These are phyloP conservation scores for Stentor roeselii DNA, from an alignment of 73 alveolate genomes.

Conservation along the genomic window DNA sequence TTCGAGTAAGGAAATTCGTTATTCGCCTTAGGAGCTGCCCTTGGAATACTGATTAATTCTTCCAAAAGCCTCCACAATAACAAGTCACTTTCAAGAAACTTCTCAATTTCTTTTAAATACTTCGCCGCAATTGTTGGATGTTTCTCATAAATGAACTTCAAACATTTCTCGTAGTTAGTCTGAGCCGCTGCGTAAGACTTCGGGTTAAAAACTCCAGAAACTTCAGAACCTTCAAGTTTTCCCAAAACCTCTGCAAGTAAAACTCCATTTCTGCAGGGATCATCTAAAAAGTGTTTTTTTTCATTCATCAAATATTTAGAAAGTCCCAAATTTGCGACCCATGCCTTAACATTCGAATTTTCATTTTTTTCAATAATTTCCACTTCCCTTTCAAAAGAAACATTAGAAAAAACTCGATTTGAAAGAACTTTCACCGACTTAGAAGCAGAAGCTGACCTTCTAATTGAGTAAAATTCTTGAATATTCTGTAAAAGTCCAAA, in stretches of 20 bases:
- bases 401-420: not conserved
- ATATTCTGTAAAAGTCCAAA: conserved; percentile 65
- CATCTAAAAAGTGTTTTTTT: conserved; percentile 11
- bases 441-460: conserved; percentile 44
- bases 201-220: not conserved
- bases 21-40: not conserved
- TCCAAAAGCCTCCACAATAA: not conserved
- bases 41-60: not conserved
- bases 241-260: not conserved
- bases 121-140: not conserved
- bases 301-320: not conserved
- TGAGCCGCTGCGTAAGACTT: not conserved
- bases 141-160: not conserved
- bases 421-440: not conserved
- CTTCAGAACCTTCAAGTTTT: not conserved
- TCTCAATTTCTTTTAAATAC: not conserved
- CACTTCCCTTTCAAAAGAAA: not conserved
- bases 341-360: not conserved
- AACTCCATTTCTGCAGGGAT: conserved; percentile 5
- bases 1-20: not conserved
- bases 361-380: too few relatives aligned
- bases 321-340: not conserved
- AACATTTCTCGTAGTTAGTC: not conserved
- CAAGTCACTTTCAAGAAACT: not conserved
- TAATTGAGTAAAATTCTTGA: conserved; percentile 52